phyloP scores from a whole-genome alignment of 371 early-diverging fungal genomes.

The Mucor plumbeus region DNA sequence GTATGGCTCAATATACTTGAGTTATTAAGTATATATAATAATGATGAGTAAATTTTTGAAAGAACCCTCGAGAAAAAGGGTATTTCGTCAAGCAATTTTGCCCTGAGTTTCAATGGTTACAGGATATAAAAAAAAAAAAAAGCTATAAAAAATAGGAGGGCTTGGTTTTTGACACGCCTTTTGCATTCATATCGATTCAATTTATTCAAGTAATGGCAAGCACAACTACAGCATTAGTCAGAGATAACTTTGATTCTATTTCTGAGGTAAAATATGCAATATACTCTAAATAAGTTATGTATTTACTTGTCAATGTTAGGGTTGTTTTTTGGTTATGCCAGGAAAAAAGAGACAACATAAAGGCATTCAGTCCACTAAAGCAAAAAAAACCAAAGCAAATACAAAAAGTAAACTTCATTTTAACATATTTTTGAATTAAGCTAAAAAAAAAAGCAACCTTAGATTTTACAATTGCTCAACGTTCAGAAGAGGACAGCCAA shows the following conservation, averaged over 20 bases:
- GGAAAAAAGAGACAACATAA: conserved; percentile 17
- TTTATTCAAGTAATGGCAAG: background rate
- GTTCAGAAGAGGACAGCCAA: conserved; percentile 18
- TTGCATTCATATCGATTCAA: background rate
- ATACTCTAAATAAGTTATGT: background rate
- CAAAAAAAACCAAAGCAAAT: conserved; percentile 20
- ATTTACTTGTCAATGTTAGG: conserved; percentile 25
- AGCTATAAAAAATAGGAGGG: background rate
- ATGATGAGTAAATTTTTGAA: no score
- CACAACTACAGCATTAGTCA: conserved; percentile 8
- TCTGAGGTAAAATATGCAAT: conserved; percentile 35
- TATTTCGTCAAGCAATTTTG: background rate
- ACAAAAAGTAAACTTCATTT: background rate
- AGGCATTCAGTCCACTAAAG: conserved; percentile 13
- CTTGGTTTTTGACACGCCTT: conserved; percentile 5
- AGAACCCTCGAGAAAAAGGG: background rate
- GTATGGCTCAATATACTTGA: background rate
- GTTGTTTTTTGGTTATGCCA: conserved; percentile 54
- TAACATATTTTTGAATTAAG: background rate
- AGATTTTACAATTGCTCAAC: conserved; percentile 17
- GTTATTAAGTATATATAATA: background rate
- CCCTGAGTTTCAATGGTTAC: conserved; percentile 3
- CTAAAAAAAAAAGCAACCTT: background rate
- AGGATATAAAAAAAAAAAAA: background rate
- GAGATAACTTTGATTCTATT: conserved; percentile 50